Conservation (phyloP, 768 basidiomycete genomes). For the Trametes cinnabarina region DNA sequence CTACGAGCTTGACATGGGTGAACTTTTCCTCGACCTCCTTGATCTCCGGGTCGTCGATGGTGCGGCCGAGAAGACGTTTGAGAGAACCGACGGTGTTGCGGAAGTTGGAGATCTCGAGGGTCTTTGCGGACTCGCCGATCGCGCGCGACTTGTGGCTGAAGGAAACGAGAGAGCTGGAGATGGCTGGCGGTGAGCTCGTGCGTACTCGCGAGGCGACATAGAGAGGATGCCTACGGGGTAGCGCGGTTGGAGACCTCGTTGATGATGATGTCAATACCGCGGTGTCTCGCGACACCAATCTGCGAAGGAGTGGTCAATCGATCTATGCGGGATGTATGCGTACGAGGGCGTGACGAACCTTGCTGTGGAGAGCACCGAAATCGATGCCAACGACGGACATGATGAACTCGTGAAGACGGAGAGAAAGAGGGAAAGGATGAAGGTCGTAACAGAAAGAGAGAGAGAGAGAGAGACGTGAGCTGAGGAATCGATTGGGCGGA, state of each 20-base stretch:
- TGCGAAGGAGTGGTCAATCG: conserved; percentile 30
- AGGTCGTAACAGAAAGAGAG: conserved; percentile 13
- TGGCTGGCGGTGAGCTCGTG: conserved; percentile 1
- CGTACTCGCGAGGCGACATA: not conserved
- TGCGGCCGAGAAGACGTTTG: conserved; percentile 87
- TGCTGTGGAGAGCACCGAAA: conserved; percentile 86
- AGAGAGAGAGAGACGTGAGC: conserved; percentile 3
- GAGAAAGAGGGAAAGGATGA: conserved; percentile 1
- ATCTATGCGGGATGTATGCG: conserved; percentile 6
- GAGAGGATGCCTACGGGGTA: conserved; percentile 71
- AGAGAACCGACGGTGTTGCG: conserved; percentile 93
- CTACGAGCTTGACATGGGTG: conserved; percentile 82
- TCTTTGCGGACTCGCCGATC: conserved; percentile 95
- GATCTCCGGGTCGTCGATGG: conserved; percentile 76
- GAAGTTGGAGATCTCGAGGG: conserved; percentile 97
- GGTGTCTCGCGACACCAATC: conserved; percentile 94
- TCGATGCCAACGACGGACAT: conserved; percentile 97
- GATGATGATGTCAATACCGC: conserved; percentile 97
- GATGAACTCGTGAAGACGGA: conserved; percentile 12
- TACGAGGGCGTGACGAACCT: conserved; percentile 48
- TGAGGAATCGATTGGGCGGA: conserved; percentile 3
- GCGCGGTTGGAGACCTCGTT: conserved; percentile 98
- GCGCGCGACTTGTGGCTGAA: conserved; percentile 89
- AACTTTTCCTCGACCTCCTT: conserved; percentile 86
- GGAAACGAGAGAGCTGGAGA: conserved; percentile 81